phyloP scores from a whole-genome alignment of 2,329 filamentous ascomycete species.

The Talaromyces sp. region DNA sequence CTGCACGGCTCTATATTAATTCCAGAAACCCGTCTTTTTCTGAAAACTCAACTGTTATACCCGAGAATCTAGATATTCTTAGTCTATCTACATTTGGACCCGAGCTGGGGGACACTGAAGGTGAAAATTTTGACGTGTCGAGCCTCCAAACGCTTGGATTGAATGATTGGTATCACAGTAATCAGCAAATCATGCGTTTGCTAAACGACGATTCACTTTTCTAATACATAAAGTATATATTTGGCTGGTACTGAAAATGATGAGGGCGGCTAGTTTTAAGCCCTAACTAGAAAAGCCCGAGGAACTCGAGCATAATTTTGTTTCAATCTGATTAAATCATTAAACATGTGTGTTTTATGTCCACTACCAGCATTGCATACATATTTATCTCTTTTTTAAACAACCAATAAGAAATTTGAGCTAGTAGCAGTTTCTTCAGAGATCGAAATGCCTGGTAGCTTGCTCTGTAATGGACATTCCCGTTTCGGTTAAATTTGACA shows the following conservation, averaged over 20 bases:
- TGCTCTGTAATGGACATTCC: neutral
- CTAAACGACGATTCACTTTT: slow-evolving; percentile 1
- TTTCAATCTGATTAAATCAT: neutral
- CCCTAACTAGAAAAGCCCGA: neutral
- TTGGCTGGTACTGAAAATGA: neutral
- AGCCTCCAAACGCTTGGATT: neutral
- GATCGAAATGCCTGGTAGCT: too few species aligned
- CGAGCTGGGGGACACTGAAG: neutral
- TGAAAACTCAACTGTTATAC: neutral
- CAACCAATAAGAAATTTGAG: too few species aligned
- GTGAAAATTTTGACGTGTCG: neutral
- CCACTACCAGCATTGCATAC: too few species aligned
- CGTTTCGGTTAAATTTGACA: neutral
- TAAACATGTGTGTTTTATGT: too few species aligned
- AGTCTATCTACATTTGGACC: neutral
- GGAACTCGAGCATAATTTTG: neutral
- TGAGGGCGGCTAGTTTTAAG: neutral
- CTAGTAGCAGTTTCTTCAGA: too few species aligned
- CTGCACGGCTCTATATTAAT: slow-evolving; percentile 3
- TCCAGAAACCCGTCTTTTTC: neutral
- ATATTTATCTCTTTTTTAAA: too few species aligned
- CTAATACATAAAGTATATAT: neutral
- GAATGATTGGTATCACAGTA: slow-evolving; percentile 2
- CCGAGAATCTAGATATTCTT: neutral
- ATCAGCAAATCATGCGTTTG: slow-evolving; percentile 1